Conservation (phyloP, 2,329 filamentous ascomycete genomes). For the Exserohilum rostratum region DNA sequence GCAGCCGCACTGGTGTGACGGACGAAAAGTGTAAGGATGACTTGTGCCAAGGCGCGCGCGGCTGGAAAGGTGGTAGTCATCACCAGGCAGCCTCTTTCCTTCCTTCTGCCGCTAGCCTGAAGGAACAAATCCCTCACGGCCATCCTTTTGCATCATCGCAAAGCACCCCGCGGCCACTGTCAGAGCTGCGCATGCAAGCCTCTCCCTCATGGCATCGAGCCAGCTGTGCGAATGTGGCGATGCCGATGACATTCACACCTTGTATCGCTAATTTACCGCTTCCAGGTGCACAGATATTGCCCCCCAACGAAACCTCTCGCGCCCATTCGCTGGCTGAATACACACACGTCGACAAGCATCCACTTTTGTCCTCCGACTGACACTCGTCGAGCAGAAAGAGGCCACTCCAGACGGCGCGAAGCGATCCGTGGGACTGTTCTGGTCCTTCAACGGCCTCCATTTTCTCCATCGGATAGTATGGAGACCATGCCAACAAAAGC, state of each 20-base stretch:
- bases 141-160: slow-evolving; percentile 20
- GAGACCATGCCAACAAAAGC: slow-evolving; percentile 9
- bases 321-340: slow-evolving; percentile 14
- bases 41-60: slow-evolving; percentile 21
- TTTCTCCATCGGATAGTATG: slow-evolving; percentile 14
- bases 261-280: slow-evolving; percentile 13
- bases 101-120: slow-evolving; percentile 15
- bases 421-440: slow-evolving; percentile 12
- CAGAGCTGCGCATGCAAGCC: slow-evolving; percentile 13
- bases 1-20: slow-evolving; percentile 7
- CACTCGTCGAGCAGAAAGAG: not conserved
- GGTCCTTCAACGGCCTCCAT: slow-evolving; percentile 14
- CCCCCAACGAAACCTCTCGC: not conserved
- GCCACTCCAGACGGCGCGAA: not conserved
- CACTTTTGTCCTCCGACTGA: not conserved
- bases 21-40: slow-evolving; percentile 13
- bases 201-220: slow-evolving; percentile 7
- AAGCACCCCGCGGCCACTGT: slow-evolving; percentile 11
- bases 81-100: slow-evolving; percentile 8
- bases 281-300: slow-evolving; percentile 13
- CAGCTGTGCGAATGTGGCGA: slow-evolving; percentile 19
- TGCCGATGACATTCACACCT: slow-evolving; percentile 10
- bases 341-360: not conserved
- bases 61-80: slow-evolving; percentile 23
- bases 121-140: slow-evolving; percentile 24